Evolutionary conservation across 2,329 filamentous ascomycete genomes (phyloP), one percentile per base, ranked within the genome.

Genomic region (Sporothrix phasma): DNA sequence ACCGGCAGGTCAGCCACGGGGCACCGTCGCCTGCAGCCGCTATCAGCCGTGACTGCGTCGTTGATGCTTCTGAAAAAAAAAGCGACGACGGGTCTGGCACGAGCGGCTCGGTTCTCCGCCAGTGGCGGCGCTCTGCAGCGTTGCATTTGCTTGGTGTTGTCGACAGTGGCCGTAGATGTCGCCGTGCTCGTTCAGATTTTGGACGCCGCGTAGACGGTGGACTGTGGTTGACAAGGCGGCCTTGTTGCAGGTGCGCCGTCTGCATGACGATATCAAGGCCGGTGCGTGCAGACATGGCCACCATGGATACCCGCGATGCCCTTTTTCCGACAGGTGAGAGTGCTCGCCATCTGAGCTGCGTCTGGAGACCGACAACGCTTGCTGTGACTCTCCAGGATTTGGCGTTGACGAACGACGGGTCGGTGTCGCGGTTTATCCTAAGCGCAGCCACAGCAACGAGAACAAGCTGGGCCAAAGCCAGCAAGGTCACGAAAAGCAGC

Each of bases 21-120:
- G 70, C 7, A 83, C 78, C 29, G 71, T 69, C 26, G 80, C 77
- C 61, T 71, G 70, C 43, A 83, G 74, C n/a, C 73, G 69, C 6
- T 81, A 5, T 78, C 54, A 17, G 37, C 77, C 76, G 65, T 82
- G 43, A 78, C 80, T 24, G 70, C 74, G 66, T 83, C 78, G 68
- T 84, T 81, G 69, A 84, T 77, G 64, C 82, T 82, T 74, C 83
- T 83, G 77, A 84, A 84, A 73, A 82, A 84, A 26, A 74, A 70
- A 84, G 84, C 51, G 60, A 54, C 5, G 62, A 65, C n/a, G 75
- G 70, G 22, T 74, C 73, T 10, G 77, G 74, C 69, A 54, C 46
- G n/a, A 24, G 37, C 4, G 24, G 15, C 15, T 13, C 34, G 34
- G 71, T n/a, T 29, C 10, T 10, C 6, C 15, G 15, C 49, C 53